Percentiles rank a stretch among this genome's conserved stretches.
These are phyloP conservation scores for Arabidopsis hybrid DNA, from an alignment of 441 rosid genomes.

Conservation along the genomic window DNA sequence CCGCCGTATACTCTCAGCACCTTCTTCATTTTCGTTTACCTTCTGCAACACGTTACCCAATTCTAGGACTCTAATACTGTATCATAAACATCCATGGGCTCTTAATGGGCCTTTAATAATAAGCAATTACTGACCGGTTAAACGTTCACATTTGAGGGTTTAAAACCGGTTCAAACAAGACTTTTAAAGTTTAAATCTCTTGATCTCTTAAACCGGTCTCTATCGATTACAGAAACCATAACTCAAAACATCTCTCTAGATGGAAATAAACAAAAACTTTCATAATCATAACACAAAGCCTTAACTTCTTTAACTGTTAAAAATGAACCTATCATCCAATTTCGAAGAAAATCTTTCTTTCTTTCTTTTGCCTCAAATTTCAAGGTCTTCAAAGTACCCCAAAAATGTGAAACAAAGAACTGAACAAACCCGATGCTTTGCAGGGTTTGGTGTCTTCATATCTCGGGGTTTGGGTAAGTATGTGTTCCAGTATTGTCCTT, in stretches of 20 bases:
- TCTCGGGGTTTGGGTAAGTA: slow-evolving; percentile 10
- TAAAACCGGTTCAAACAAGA: too few species aligned
- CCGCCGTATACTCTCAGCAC: slow-evolving; percentile 70
- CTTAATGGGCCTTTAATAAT: slow-evolving; percentile 26
- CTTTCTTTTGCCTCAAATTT: not conserved
- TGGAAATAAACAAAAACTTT: not conserved
- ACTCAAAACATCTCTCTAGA: not conserved
- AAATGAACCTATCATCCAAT: not conserved
- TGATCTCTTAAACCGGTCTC: not conserved
- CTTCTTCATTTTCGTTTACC: slow-evolving; percentile 59
- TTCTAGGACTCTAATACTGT: not conserved
- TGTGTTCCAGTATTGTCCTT: slow-evolving; percentile 7
- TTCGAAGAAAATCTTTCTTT: not conserved
- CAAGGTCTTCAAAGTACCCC: not conserved
- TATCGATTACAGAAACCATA: slow-evolving; percentile 10
- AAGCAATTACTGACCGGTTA: slow-evolving; percentile 5
- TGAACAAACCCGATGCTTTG: slow-evolving; percentile 25
- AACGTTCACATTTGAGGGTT: too few species aligned
- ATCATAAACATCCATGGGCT: slow-evolving; percentile 5
- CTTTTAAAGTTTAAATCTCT: too few species aligned
- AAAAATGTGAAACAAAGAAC: slow-evolving; percentile 16
- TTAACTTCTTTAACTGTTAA: not conserved
- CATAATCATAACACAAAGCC: not conserved
- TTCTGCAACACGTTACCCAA: slow-evolving; percentile 40
- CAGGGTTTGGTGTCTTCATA: not conserved